These are phyloP conservation scores for Alternaria ventricosa DNA, from an alignment of 2,329 filamentous ascomycete genomes.

Conservation along the genomic window DNA sequence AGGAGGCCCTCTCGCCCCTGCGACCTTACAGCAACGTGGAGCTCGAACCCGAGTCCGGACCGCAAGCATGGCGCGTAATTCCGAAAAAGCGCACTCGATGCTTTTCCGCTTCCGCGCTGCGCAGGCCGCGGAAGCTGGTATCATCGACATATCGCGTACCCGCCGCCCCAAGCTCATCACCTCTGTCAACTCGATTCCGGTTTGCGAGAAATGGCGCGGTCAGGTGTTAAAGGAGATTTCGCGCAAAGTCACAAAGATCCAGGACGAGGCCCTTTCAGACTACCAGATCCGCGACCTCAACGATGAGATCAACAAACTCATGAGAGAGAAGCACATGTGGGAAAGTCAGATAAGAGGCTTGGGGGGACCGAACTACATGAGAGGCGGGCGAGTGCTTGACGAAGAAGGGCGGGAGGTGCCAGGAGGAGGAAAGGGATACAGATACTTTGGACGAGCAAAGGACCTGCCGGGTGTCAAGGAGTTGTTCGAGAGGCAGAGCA, in stretches of 20 bases:
- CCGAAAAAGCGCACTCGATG: slow-evolving; percentile 99
- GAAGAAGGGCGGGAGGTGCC: slow-evolving; percentile 64
- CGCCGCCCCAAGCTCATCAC: slow-evolving; percentile 92
- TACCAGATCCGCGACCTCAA: slow-evolving; percentile 98
- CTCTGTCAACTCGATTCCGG: slow-evolving; percentile 79
- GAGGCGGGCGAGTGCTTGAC: slow-evolving; percentile 63
- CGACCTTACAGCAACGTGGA: background rate
- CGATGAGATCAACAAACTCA: slow-evolving; percentile 98
- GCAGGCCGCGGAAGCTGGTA: slow-evolving; percentile 93
- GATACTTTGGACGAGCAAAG: slow-evolving; percentile 81
- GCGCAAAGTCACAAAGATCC: slow-evolving; percentile 95
- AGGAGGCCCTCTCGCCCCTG: background rate
- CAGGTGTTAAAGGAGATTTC: slow-evolving; percentile 97
- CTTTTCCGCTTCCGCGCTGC: slow-evolving; percentile 99
- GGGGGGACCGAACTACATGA: slow-evolving; percentile 97
- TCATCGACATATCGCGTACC: slow-evolving; percentile 89
- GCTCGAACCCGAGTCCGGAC: slow-evolving; percentile 8
- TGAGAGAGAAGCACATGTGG: slow-evolving; percentile 99
- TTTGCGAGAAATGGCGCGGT: slow-evolving; percentile 97
- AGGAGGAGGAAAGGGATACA: slow-evolving; percentile 84
- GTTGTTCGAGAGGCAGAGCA: slow-evolving; percentile 57
- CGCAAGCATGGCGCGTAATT: slow-evolving; percentile 77
- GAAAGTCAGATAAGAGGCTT: slow-evolving; percentile 94
- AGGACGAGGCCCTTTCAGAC: slow-evolving; percentile 88
- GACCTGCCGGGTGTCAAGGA: slow-evolving; percentile 96